Percentiles rank a stretch among this genome's conserved stretches.
Conservation (phyloP, 352 stramenopile species). For the Vaucheria bursata region DNA sequence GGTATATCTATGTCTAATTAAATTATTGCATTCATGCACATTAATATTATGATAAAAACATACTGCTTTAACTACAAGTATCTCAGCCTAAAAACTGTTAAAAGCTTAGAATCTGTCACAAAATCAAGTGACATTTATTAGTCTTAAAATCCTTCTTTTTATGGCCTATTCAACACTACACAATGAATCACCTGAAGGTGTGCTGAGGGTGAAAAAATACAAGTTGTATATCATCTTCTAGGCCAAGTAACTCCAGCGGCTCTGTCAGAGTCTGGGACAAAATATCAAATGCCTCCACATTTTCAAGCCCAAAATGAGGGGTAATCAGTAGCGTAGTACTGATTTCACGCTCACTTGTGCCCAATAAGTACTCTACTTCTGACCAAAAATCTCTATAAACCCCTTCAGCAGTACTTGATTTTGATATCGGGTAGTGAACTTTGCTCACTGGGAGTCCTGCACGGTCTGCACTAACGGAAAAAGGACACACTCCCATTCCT, state of each 20-base stretch:
- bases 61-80: too few relatives aligned
- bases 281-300: slow-evolving; percentile 66
- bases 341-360: slow-evolving; percentile 35
- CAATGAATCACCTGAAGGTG: slow-evolving; percentile 63
- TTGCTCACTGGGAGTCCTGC: slow-evolving; percentile 63
- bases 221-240: slow-evolving; percentile 62
- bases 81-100: too few relatives aligned
- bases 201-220: slow-evolving; percentile 79
- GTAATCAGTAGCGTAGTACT: slow-evolving; percentile 60
- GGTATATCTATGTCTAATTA: too few relatives aligned
- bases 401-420: slow-evolving; percentile 56
- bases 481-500: slow-evolving; percentile 69
- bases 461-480: slow-evolving; percentile 57
- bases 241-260: slow-evolving; percentile 44
- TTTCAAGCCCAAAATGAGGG: slow-evolving; percentile 62
- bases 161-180: neutral
- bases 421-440: slow-evolving; percentile 61
- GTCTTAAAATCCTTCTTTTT: too few relatives aligned
- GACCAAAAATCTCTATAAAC: slow-evolving; percentile 65
- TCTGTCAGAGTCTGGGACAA: slow-evolving; percentile 52
- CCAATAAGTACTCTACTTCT: slow-evolving; percentile 37
- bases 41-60: too few relatives aligned
- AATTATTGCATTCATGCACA: too few relatives aligned
- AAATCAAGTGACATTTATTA: neutral
- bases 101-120: neutral